Evolutionary conservation across 2,329 filamentous ascomycete genomes (phyloP).

Genomic region (Aspergillus vadensis): DNA sequence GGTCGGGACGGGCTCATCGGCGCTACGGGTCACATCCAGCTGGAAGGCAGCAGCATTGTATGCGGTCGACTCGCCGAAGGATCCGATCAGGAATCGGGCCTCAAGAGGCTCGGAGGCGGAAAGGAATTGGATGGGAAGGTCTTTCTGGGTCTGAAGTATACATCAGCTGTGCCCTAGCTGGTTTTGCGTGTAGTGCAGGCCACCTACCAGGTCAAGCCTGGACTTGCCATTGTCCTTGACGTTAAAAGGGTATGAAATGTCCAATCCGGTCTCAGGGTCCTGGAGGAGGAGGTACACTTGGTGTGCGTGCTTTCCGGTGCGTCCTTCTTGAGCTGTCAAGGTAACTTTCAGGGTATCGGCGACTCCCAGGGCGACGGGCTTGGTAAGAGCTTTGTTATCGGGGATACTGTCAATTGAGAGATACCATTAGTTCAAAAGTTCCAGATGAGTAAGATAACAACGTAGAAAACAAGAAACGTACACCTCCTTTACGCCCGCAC

Average conservation of each 20-base stretch:
- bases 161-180: constrained; percentile 19
- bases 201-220: constrained; percentile 76
- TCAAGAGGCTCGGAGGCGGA: constrained; percentile 66
- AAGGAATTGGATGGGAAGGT: constrained; percentile 82
- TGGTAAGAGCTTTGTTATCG: constrained; percentile 61
- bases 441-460: background rate
- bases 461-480: constrained; percentile 33
- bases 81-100: constrained; percentile 81
- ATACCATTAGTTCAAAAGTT: background rate
- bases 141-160: constrained; percentile 72
- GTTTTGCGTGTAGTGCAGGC: background rate
- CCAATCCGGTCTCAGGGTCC: constrained; percentile 73
- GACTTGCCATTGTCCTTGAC: constrained; percentile 88
- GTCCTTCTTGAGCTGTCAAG: constrained; percentile 77
- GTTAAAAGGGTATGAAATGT: constrained; percentile 81
- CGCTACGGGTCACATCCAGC: constrained; percentile 66
- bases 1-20: constrained; percentile 59
- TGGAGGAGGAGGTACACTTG: constrained; percentile 87
- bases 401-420: constrained; percentile 54
- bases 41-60: constrained; percentile 73
- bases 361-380: constrained; percentile 65
- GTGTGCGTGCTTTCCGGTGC: constrained; percentile 80
- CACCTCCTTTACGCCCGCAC: constrained; percentile 57
- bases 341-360: constrained; percentile 77
- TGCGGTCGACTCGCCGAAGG: constrained; percentile 73